A percentile compares a stretch with the other conserved stretches of the same genome.
These are phyloP conservation scores for Nicotiana sylvestris DNA, from an alignment of 257 asterid genomes.

Conservation along the genomic window DNA sequence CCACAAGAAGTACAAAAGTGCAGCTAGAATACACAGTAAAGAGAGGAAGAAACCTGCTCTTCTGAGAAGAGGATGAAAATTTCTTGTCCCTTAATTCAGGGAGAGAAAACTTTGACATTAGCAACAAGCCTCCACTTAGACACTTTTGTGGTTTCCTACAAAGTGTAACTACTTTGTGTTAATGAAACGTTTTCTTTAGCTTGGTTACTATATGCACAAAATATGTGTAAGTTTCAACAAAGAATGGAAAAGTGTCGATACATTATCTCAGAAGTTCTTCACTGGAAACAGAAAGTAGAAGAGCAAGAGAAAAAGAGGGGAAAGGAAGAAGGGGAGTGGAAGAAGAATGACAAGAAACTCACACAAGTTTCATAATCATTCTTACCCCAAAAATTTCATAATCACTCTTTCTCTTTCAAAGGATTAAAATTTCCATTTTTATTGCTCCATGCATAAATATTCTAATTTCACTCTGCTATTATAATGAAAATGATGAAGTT, in stretches of 20 bases:
- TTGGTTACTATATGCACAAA: background rate
- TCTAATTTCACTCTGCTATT: background rate
- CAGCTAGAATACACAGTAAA: background rate
- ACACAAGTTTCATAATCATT: background rate
- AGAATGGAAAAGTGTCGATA: background rate
- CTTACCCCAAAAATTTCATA: background rate
- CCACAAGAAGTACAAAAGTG: background rate
- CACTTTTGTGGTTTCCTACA: constrained; percentile 37
- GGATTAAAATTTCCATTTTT: background rate
- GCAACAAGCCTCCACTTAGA: constrained; percentile 36
- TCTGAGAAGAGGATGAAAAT: constrained; percentile 40
- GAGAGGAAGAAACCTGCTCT: constrained; percentile 38
- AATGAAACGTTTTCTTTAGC: constrained; percentile 11
- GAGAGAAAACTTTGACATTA: constrained; percentile 56
- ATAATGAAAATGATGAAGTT: too few relatives aligned
- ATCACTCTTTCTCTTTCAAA: background rate
- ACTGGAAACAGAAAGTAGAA: background rate
- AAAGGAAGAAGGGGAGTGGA: background rate
- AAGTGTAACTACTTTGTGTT: constrained; percentile 15
- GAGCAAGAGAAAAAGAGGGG: background rate
- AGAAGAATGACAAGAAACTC: background rate
- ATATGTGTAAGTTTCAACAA: background rate
- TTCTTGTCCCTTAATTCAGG: constrained; percentile 36
- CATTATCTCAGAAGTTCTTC: background rate
- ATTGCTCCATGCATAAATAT: background rate